Percentiles rank a stretch among this genome's conserved stretches.
Evolutionary conservation across 345 rosid species (phyloP).

Genomic region (Syzygium aqueum): DNA sequence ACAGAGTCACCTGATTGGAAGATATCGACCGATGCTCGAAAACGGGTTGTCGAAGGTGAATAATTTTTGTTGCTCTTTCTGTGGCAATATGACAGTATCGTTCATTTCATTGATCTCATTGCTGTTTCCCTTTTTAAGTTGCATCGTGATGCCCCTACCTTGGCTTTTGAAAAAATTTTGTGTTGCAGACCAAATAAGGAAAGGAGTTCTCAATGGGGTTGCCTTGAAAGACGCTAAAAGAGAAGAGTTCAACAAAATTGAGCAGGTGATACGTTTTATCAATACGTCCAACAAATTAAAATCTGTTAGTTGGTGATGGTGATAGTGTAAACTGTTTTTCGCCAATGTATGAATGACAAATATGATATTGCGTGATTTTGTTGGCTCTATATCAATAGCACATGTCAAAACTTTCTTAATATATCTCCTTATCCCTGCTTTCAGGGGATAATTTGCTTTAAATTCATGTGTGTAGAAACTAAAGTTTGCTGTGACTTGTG

Average conservation of each 20-base stretch:
- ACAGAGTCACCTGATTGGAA: slow-evolving; percentile 27
- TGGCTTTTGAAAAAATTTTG: not conserved
- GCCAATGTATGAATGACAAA: not conserved
- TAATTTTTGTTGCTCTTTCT: not conserved
- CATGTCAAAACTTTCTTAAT: not conserved
- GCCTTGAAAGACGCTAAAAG: slow-evolving; percentile 76
- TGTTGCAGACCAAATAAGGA: slow-evolving; percentile 57
- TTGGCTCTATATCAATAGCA: not conserved
- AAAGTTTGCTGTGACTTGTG: not conserved
- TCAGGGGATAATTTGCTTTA: not conserved
- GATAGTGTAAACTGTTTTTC: not conserved
- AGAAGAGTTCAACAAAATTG: slow-evolving; percentile 75
- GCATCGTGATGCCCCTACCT: not conserved
- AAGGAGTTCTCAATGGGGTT: slow-evolving; percentile 79
- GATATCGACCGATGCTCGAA: slow-evolving; percentile 51
- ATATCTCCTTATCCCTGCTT: not conserved
- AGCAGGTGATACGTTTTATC: slow-evolving; percentile 41
- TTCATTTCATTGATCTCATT: too few species aligned
- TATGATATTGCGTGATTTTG: not conserved
- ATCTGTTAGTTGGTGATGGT: not conserved
- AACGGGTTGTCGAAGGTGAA: slow-evolving; percentile 62
- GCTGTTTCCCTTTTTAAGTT: not conserved
- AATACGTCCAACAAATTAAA: not conserved
- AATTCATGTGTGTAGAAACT: not conserved
- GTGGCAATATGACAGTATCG: not conserved